These are phyloP conservation scores for Backusella tuberculispora DNA, from an alignment of 192 early-diverging fungal genomes.

Conservation along the genomic window DNA sequence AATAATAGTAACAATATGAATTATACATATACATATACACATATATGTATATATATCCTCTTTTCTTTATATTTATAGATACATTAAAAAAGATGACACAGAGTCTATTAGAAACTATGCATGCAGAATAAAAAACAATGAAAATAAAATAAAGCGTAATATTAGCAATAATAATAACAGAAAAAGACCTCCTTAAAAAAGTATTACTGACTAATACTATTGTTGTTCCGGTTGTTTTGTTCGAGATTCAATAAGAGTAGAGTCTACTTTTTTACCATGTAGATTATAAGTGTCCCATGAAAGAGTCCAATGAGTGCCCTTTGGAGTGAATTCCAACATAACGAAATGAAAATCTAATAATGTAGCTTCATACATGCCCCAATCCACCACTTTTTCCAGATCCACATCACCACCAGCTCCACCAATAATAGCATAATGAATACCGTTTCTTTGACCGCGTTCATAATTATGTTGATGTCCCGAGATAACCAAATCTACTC, in stretches of 20 bases:
- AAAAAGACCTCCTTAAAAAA: too few relatives aligned
- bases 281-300: slow-evolving; percentile 32
- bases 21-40: not conserved
- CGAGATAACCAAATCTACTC: slow-evolving; percentile 76
- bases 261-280: slow-evolving; percentile 25
- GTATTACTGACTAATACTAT: not conserved
- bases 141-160: slow-evolving; percentile 4
- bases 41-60: too few relatives aligned
- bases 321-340: slow-evolving; percentile 41
- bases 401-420: slow-evolving; percentile 74
- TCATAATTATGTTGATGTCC: slow-evolving; percentile 84
- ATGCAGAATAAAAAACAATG: slow-evolving; percentile 22
- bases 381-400: slow-evolving; percentile 62
- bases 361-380: slow-evolving; percentile 60
- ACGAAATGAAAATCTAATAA: slow-evolving; percentile 58
- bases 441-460: slow-evolving; percentile 55
- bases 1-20: too few relatives aligned
- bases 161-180: not conserved
- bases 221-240: not conserved
- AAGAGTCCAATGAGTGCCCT: slow-evolving; percentile 19
- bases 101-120: slow-evolving; percentile 26
- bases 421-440: slow-evolving; percentile 73
- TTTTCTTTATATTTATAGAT: slow-evolving; percentile 16
- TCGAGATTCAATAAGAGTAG: not conserved
- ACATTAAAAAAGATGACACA: slow-evolving; percentile 29